Evolutionary conservation across 192 early-diverging fungal genomes (phyloP), one percentile per base, ranked within the genome.

Genomic region (Backusella tuberculispora): DNA sequence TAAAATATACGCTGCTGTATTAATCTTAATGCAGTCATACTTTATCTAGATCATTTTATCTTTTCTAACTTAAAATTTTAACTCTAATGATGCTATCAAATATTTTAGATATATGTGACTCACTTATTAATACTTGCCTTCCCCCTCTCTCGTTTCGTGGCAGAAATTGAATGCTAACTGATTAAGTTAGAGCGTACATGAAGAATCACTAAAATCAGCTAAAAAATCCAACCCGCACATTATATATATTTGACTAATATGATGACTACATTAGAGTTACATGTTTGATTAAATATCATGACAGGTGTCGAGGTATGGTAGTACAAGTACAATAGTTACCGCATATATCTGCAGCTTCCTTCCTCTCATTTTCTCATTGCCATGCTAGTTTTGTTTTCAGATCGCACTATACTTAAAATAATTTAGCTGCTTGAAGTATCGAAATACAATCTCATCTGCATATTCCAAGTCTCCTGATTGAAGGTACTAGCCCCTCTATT

Each of bases 391-490:
- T 60, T 60, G 12, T 12, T 13, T 60, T 26, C 53, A 60, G 24
- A 24, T 26, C 21, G 50, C n/a, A 21, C 17, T 53, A n/a, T n/a
- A 10, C 19, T 53, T 60, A 24, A 60, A 24, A 24, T 14, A 13
- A 34, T 60, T 26, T 60, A 24, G 4, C 21, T 60, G 12, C 53
- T 60, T 60, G 21, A 19, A 10, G 53, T 60, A 60, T 60, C 53
- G 53, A 60, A 26, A 26, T 60, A 26, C 10, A 21, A 60, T 60
- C 53, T 60, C 53, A 60, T 60, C 21, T 60, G 24, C 53, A 60
- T 26, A 26, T 3, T 26, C 21, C 24, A 19, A 26, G 4, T 60
- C 13, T 60, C 21, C 53, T 26, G 2, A 60, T 60, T 5, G 53
- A 60, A 26, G 5, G 10, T 24, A 26, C 5, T 24, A 13, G 21